These are phyloP conservation scores for Ramaria rubella DNA, from an alignment of 768 basidiomycete genomes.

Conservation along the genomic window DNA sequence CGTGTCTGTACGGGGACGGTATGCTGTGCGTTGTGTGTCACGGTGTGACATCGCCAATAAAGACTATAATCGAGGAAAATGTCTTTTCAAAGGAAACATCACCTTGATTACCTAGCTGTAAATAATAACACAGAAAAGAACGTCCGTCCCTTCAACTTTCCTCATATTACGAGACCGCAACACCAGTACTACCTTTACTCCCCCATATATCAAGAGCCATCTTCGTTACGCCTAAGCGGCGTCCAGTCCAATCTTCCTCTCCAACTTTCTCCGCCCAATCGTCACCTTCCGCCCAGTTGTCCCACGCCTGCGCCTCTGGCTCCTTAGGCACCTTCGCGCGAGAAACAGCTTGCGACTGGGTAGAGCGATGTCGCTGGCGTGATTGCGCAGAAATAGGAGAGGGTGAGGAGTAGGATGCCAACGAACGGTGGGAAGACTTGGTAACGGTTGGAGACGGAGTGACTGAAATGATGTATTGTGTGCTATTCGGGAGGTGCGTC, in stretches of 20 bases:
- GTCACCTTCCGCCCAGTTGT: slow-evolving; percentile 44
- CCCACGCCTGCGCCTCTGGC: slow-evolving; percentile 31
- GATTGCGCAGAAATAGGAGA: neutral
- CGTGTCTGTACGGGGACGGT: neutral
- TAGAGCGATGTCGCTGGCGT: slow-evolving; percentile 10
- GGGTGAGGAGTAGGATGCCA: neutral
- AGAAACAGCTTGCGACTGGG: slow-evolving; percentile 10
- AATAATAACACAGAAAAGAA: too few species aligned
- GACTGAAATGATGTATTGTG: slow-evolving; percentile 3
- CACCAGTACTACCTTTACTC: neutral
- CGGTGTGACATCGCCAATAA: too few species aligned
- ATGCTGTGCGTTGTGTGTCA: neutral
- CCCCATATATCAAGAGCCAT: slow-evolving; percentile 20
- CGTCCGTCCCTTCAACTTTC: neutral
- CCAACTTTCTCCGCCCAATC: slow-evolving; percentile 47
- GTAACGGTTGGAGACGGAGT: slow-evolving; percentile 4
- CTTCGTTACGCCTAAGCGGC: slow-evolving; percentile 34
- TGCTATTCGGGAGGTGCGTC: neutral
- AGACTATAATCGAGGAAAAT: too few species aligned
- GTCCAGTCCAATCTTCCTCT: slow-evolving; percentile 43
- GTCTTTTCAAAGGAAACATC: too few species aligned
- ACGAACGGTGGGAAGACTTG: neutral
- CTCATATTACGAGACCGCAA: neutral
- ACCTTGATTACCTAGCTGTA: too few species aligned
- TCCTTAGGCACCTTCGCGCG: slow-evolving; percentile 5